Base-by-base conservation (phyloP, 352 stramenopile genomes). In the Phytophthora sansomeana region DNA sequence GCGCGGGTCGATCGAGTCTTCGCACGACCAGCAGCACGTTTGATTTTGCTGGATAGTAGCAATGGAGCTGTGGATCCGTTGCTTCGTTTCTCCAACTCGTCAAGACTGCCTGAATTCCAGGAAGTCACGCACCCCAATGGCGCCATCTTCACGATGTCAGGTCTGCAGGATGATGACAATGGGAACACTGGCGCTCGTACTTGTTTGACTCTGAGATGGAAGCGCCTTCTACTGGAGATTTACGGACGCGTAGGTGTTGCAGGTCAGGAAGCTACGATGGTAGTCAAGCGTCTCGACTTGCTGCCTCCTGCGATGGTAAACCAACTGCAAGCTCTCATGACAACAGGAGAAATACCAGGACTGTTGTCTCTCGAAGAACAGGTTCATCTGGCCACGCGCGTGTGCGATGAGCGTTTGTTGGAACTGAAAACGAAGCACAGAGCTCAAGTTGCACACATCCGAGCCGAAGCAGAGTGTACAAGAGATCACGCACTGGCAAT, bases 311-410 rank as follows among this genome's bases (percentile, higher is more conserved):
- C 3, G 0, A 65, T 88, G 2, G 7, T 87, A 3, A 82, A 59
- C 26, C 72, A 92, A 13, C 28, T 94, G 3, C 47, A 89, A 26
- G 62, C 58, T 10, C 61, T 94, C 5, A 77, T 92, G 49, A 54
- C 75, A 1, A 77, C 76, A 5, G 82, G 86, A 14, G 86, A 93
- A 70, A 78, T 93, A 2, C 72, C 86, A 3, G 77, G 81, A 1
- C 57, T 66, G 2, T 83, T 94, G 49, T 68, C 81, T 0, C 51
- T 91, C 0, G 80, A 90, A 35, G 84, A 94, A 3, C 86, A 94
- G 46, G 84, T 91, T 24, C 67, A 82, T 8, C 44, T 94, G 6
- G 81, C 82, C 4, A 86, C 72, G 1, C 64, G 69, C 3, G 82
- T 94, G 4, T 79, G 79, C 13, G 81, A 94, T 35, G 86, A 94